Evolutionary conservation across 1,139 yeast species (phyloP).

Genomic region (Casaregolazyma suthepensis): DNA sequence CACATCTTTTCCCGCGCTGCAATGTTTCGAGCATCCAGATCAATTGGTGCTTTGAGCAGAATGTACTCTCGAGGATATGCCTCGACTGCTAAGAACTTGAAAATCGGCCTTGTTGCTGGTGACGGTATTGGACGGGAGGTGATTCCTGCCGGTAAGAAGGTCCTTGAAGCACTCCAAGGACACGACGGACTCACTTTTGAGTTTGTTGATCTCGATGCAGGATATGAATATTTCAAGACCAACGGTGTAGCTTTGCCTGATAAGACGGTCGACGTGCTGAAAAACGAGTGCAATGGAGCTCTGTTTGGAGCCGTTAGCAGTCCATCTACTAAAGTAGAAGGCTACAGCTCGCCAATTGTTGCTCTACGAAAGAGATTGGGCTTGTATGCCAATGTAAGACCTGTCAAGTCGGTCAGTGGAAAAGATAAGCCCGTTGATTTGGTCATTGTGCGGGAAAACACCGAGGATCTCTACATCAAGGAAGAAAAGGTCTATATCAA

Average conservation of each 20-base stretch:
- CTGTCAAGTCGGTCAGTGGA: conserved; percentile 83
- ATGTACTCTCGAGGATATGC: conserved; percentile 19
- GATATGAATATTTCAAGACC: conserved; percentile 84
- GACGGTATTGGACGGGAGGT: conserved; percentile 98
- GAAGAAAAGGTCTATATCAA: conserved; percentile 73
- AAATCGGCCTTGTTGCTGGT: conserved; percentile 72
- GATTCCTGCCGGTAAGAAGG: conserved; percentile 86
- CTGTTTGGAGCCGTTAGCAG: conserved; percentile 94
- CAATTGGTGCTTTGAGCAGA: not conserved
- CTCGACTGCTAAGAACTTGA: conserved; percentile 24
- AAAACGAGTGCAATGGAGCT: conserved; percentile 89
- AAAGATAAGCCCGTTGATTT: conserved; percentile 76
- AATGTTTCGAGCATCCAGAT: conserved; percentile 1
- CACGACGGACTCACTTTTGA: conserved; percentile 73
- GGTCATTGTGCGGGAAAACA: conserved; percentile 97
- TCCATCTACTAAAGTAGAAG: conserved; percentile 88
- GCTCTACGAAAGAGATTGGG: conserved; percentile 94
- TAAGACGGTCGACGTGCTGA: conserved; percentile 74
- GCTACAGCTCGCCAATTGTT: conserved; percentile 96
- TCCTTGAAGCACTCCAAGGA: conserved; percentile 74
- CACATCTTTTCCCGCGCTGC: not conserved
- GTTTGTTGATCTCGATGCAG: conserved; percentile 85
- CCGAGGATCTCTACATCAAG: conserved; percentile 93
- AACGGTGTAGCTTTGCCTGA: conserved; percentile 96
- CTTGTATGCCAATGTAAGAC: conserved; percentile 93